These are phyloP conservation scores for Neoboletus brunneissimus DNA, from an alignment of 768 basidiomycete species.

Conservation along the genomic window DNA sequence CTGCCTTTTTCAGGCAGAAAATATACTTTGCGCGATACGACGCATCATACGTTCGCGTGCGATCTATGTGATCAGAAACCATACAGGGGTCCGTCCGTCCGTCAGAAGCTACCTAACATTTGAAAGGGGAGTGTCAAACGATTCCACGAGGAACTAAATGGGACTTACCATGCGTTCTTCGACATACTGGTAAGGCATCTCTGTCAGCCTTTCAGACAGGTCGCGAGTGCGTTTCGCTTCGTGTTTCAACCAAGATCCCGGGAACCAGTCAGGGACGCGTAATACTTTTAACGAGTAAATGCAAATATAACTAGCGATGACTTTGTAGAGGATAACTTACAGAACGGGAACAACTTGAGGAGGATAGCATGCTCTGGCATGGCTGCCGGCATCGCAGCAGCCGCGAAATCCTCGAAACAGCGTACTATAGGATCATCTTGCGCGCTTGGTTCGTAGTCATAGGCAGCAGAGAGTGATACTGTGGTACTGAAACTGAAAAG, in stretches of 20 bases:
- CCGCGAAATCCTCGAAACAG: neutral
- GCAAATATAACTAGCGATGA: neutral
- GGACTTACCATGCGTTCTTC: neutral
- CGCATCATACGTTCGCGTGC: neutral
- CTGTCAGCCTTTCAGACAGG: neutral
- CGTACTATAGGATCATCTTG: neutral
- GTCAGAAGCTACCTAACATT: neutral
- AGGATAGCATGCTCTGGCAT: neutral
- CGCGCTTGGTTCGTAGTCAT: conserved; percentile 2
- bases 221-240: neutral
- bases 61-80: conserved; percentile 1
- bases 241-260: neutral
- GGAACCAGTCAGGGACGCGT: conserved; percentile 20
- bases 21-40: neutral
- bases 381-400: neutral
- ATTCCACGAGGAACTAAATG: neutral
- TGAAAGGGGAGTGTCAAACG: neutral
- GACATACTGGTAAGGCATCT: neutral
- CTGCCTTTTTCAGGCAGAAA: neutral
- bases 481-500: neutral
- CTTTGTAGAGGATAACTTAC: neutral
- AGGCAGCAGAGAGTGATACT: neutral
- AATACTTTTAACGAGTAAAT: conserved; percentile 11
- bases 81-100: neutral
- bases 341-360: conserved; percentile 1